These are phyloP conservation scores for Leptographium radiaticola DNA, from an alignment of 2,329 filamentous ascomycete species.

Conservation along the genomic window DNA sequence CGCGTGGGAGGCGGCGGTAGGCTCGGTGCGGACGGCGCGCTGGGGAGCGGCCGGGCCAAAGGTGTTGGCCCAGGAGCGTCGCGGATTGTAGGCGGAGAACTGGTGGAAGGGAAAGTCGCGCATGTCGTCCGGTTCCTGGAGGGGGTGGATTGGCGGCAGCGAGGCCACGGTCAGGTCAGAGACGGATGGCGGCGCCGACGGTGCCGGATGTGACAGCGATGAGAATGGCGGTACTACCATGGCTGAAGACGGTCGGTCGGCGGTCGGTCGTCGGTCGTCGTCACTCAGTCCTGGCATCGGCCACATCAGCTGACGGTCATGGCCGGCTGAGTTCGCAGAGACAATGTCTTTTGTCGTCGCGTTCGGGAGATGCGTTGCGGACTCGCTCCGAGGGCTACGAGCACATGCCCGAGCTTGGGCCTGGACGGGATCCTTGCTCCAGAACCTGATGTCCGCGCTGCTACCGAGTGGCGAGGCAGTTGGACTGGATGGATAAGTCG, in stretches of 20 bases:
- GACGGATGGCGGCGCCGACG: background rate
- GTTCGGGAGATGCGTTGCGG: background rate
- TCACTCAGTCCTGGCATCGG: too few relatives aligned
- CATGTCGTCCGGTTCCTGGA: background rate
- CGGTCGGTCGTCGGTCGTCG: too few relatives aligned
- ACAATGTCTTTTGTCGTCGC: too few relatives aligned
- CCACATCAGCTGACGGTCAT: too few relatives aligned
- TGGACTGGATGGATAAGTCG: background rate
- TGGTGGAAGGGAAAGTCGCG: background rate
- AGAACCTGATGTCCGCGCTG: constrained; percentile 5
- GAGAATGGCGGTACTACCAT: background rate
- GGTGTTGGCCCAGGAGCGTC: background rate
- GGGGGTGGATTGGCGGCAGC: background rate
- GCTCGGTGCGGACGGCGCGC: constrained; percentile 5
- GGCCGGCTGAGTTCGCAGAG: too few relatives aligned
- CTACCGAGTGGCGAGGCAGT: background rate
- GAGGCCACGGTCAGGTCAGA: background rate
- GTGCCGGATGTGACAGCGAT: background rate
- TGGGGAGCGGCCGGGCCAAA: background rate
- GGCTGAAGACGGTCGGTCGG: background rate
- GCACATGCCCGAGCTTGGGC: background rate
- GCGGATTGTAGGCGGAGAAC: background rate
- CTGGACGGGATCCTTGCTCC: too few relatives aligned
- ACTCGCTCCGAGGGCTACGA: background rate
- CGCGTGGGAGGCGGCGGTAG: background rate